These are phyloP conservation scores for Forsythia suspensa DNA, from an alignment of 257 asterid genomes.

Conservation along the genomic window DNA sequence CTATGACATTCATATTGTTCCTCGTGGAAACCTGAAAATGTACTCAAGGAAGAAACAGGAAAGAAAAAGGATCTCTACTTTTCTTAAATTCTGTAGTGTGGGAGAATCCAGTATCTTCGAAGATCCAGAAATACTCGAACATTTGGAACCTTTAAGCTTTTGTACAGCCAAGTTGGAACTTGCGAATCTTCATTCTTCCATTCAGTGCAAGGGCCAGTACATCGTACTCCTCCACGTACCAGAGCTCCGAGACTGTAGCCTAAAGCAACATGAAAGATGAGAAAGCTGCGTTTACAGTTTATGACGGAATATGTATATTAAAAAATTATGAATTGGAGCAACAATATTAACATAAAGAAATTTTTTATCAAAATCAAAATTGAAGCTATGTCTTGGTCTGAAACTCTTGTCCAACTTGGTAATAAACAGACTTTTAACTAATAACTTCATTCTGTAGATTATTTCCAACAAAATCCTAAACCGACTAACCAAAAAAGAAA, in stretches of 20 bases:
- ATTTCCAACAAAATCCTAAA: no score
- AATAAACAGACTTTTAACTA: no score
- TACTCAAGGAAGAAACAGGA: background rate
- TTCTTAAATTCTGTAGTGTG: background rate
- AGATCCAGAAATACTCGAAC: background rate
- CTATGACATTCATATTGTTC: background rate
- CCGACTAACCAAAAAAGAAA: no score
- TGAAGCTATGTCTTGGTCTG: no score
- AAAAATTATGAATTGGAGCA: no score
- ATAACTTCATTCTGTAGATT: no score
- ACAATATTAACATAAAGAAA: no score
- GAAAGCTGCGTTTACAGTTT: background rate
- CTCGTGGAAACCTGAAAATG: background rate
- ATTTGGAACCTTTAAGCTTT: constrained; percentile 21
- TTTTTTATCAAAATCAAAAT: no score
- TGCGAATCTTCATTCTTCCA: constrained; percentile 68
- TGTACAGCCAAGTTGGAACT: constrained; percentile 56
- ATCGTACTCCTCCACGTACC: constrained; percentile 95
- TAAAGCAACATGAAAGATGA: constrained; percentile 24
- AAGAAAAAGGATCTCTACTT: background rate
- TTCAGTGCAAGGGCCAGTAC: constrained; percentile 81
- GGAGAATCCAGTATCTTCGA: background rate
- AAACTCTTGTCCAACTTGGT: no score
- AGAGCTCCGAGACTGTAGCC: constrained; percentile 81
- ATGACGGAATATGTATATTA: no score